Conservation (phyloP, 495 filamentous ascomycete genomes). For the Penicillium dipodomyicola region DNA sequence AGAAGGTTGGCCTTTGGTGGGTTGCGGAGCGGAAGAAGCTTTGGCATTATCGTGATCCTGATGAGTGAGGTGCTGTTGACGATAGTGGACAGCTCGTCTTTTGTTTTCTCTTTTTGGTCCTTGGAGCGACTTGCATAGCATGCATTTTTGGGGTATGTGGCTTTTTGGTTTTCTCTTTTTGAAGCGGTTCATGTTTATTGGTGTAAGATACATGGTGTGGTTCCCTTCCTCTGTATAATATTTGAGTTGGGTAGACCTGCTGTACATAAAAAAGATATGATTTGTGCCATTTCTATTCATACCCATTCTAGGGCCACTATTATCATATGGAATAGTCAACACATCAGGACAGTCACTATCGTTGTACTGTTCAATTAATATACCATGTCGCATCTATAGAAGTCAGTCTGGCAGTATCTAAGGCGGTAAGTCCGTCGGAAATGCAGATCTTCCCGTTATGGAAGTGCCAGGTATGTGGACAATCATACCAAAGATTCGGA, state of each 20-base stretch:
- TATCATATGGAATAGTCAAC: not conserved
- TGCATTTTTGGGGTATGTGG: not conserved
- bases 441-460: not conserved
- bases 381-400: too few relatives aligned
- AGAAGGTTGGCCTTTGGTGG: constrained; percentile 39
- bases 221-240: not conserved
- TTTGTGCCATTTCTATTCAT: not conserved
- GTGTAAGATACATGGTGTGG: not conserved
- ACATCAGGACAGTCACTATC: not conserved
- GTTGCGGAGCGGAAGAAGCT: constrained; percentile 34
- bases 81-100: not conserved
- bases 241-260: not conserved
- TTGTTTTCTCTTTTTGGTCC: not conserved
- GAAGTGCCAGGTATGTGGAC: not conserved
- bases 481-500: not conserved
- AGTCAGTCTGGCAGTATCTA: not conserved
- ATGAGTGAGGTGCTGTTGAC: not conserved
- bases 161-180: not conserved
- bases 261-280: not conserved
- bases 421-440: not conserved
- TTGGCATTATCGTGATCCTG: constrained; percentile 29
- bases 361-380: not conserved
- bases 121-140: constrained; percentile 2
- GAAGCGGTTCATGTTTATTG: not conserved
- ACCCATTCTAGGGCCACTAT: not conserved